Evolutionary conservation across 805 yeast species (phyloP).

Genomic region (Lipomyces yamadae): DNA sequence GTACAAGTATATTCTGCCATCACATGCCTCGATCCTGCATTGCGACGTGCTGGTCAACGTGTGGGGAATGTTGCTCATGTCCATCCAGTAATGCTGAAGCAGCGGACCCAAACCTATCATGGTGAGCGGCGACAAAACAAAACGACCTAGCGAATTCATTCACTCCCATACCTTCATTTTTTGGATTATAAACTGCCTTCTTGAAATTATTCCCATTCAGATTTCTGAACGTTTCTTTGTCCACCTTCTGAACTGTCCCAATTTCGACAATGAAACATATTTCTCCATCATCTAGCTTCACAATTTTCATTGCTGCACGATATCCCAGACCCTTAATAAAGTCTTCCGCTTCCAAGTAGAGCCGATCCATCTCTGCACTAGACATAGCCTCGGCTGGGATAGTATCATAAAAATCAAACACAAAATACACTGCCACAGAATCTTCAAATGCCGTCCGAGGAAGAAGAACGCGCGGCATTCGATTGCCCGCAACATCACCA

Average conservation of each 20-base stretch:
- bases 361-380: neutral
- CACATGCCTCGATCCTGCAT: slow-evolving; percentile 9
- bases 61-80: slow-evolving; percentile 5
- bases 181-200: neutral
- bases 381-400: neutral
- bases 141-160: neutral
- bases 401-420: slow-evolving; percentile 10
- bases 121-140: neutral
- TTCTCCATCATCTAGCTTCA: neutral
- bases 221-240: neutral
- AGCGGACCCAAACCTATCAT: no score
- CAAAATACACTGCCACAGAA: slow-evolving; percentile 6
- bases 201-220: neutral
- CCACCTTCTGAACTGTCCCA: neutral
- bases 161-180: neutral
- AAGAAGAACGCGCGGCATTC: neutral
- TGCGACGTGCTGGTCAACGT: slow-evolving; percentile 7
- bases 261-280: neutral
- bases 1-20: neutral
- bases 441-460: slow-evolving; percentile 13
- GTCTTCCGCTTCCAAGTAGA: neutral
- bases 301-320: neutral
- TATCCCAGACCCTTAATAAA: neutral
- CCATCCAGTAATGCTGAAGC: slow-evolving; percentile 6
- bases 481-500: neutral